Conservation (phyloP, 1,139 yeast genomes). For the Taphrina communis region DNA sequence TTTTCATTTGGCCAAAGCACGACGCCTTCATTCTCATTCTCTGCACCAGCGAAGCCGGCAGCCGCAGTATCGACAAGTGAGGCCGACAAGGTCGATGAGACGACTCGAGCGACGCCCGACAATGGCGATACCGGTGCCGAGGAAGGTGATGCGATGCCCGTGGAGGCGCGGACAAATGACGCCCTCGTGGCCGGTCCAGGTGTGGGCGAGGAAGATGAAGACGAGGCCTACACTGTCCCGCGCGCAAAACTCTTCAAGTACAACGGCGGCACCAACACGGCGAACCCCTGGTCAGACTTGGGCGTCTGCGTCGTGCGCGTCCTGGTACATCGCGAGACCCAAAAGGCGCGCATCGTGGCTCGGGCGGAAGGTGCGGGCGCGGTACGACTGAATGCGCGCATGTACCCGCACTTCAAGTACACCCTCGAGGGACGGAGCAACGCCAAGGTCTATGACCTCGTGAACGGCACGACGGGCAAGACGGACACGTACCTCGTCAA, state of each 20-base stretch:
- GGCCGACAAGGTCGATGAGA: slow-evolving; percentile 2
- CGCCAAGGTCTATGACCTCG: slow-evolving; percentile 63
- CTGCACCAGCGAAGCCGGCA: slow-evolving; percentile 6
- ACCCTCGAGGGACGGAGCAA: slow-evolving; percentile 57
- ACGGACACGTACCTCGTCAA: slow-evolving; percentile 69
- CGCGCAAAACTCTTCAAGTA: slow-evolving; percentile 20
- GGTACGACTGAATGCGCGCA: slow-evolving; percentile 70
- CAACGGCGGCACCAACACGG: background rate
- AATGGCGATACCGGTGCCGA: slow-evolving; percentile 44
- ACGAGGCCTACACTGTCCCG: slow-evolving; percentile 53
- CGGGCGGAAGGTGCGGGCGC: slow-evolving; percentile 90
- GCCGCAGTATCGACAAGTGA: background rate
- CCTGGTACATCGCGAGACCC: slow-evolving; percentile 63
- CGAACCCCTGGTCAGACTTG: slow-evolving; percentile 54
- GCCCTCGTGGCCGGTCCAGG: slow-evolving; percentile 57
- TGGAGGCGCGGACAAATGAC: slow-evolving; percentile 41
- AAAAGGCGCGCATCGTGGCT: slow-evolving; percentile 72
- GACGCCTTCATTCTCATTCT: slow-evolving; percentile 34
- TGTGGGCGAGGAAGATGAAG: slow-evolving; percentile 90
- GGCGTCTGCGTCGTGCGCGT: slow-evolving; percentile 89
- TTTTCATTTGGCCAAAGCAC: slow-evolving; percentile 20
- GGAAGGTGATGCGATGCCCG: slow-evolving; percentile 34
- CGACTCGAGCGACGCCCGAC: background rate
- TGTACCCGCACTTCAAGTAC: slow-evolving; percentile 43
- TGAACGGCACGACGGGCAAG: slow-evolving; percentile 51